These are phyloP conservation scores for Yamadazyma atmosphaerica DNA, from an alignment of 1,139 yeast genomes.

Conservation along the genomic window DNA sequence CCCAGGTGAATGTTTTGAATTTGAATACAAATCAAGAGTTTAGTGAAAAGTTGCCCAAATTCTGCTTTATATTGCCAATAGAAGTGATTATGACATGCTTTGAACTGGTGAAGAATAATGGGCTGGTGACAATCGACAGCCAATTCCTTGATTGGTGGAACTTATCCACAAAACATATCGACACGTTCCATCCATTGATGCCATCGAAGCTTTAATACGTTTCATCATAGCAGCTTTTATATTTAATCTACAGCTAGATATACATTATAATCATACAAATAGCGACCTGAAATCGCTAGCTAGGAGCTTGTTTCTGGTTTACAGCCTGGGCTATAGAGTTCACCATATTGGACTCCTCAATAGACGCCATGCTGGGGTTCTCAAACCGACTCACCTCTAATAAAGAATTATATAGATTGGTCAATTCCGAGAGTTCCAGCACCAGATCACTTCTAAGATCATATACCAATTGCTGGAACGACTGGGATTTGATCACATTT, in stretches of 20 bases:
- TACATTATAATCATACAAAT: too few species aligned
- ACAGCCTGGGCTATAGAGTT: slow-evolving; percentile 21
- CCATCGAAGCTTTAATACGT: too few species aligned
- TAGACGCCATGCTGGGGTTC: slow-evolving; percentile 13
- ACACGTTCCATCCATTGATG: too few species aligned
- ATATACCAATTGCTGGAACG: slow-evolving; percentile 53
- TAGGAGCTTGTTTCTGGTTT: slow-evolving; percentile 21
- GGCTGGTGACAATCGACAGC: slow-evolving; percentile 12
- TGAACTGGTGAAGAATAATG: neutral
- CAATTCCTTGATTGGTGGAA: slow-evolving; percentile 27
- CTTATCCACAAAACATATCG: slow-evolving; percentile 23
- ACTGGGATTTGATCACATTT: slow-evolving; percentile 46
- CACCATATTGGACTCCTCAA: slow-evolving; percentile 20
- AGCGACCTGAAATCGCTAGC: too few species aligned
- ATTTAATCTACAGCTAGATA: slow-evolving; percentile 1
- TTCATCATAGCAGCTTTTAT: too few species aligned
- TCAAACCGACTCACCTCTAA: slow-evolving; percentile 43
- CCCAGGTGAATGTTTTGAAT: slow-evolving; percentile 27
- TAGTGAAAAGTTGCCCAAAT: slow-evolving; percentile 28
- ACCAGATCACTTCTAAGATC: slow-evolving; percentile 52
- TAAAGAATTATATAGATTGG: slow-evolving; percentile 45
- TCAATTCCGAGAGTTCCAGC: slow-evolving; percentile 47
- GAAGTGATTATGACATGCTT: slow-evolving; percentile 24
- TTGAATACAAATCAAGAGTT: slow-evolving; percentile 10
- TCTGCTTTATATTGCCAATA: slow-evolving; percentile 32